Percentiles rank a stretch among this genome's conserved stretches.
Evolutionary conservation across 2,329 filamentous ascomycete species (phyloP).

Genomic region (Fonsecaea nubica): DNA sequence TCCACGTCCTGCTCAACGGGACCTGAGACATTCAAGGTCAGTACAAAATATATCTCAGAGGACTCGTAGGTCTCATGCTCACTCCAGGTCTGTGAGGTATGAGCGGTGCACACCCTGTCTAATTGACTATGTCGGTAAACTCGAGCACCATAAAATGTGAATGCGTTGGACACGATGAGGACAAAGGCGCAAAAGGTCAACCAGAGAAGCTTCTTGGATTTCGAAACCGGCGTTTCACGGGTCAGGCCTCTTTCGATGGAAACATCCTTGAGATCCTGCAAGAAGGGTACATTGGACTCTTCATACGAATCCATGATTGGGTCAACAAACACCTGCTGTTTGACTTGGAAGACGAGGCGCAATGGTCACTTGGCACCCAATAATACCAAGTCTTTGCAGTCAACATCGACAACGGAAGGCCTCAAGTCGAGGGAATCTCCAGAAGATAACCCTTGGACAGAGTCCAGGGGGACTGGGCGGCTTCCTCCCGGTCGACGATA

Average conservation of each 20-base stretch:
- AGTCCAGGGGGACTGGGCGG: background rate
- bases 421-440: background rate
- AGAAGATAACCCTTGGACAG: background rate
- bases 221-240: background rate
- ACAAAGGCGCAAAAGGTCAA: background rate
- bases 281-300: constrained; percentile 1
- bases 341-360: background rate
- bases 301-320: background rate
- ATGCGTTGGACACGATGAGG: background rate
- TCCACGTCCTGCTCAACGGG: constrained; percentile 1
- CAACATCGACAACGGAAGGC: background rate
- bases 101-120: constrained; percentile 3
- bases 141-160: constrained; percentile 7
- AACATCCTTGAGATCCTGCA: background rate
- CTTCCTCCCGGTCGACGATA: constrained; percentile 2
- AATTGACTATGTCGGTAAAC: constrained; percentile 1
- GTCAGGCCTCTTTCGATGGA: background rate
- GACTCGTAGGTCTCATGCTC: background rate
- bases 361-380: background rate
- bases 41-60: background rate
- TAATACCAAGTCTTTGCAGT: background rate
- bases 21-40: background rate
- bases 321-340: background rate
- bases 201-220: background rate
- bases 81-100: constrained; percentile 1